Percentiles rank a stretch among this genome's conserved stretches.
Conservation (phyloP, 1,284 basidiomycete species). For the Tylopilus orsonianus region DNA sequence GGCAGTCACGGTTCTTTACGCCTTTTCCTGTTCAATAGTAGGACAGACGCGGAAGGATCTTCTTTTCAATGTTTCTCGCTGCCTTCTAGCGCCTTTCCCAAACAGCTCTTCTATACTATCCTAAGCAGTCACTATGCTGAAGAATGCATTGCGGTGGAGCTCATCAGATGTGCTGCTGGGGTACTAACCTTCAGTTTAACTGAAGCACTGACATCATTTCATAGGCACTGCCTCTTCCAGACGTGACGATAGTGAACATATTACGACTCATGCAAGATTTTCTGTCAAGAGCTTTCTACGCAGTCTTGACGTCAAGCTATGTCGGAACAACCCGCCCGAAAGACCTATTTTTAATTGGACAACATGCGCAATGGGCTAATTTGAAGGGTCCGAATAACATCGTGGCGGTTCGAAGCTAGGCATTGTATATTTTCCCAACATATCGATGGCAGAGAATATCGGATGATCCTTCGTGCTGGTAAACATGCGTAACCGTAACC, state of each 20-base stretch:
- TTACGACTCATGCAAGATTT: conserved; percentile 11
- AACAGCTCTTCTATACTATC: conserved; percentile 9
- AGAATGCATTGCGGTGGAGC: conserved; percentile 11
- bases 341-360: conserved; percentile 1
- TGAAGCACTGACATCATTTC: conserved; percentile 29
- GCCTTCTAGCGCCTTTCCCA: conserved; percentile 18
- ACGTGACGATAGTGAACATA: conserved; percentile 14
- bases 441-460: background rate
- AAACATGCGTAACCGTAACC: background rate
- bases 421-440: background rate
- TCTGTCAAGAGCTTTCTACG: conserved; percentile 21
- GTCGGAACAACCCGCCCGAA: background rate
- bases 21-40: conserved; percentile 6
- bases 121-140: conserved; percentile 10
- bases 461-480: background rate
- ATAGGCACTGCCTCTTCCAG: conserved; percentile 21
- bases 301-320: conserved; percentile 29
- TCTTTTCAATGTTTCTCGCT: conserved; percentile 8
- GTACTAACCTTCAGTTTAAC: conserved; percentile 14
- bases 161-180: conserved; percentile 14
- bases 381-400: background rate
- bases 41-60: conserved; percentile 3
- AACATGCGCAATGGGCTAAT: background rate
- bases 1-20: conserved; percentile 10
- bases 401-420: background rate